Conservation (phyloP, 352 stramenopile genomes). For the Phytophthora uliginosa region DNA sequence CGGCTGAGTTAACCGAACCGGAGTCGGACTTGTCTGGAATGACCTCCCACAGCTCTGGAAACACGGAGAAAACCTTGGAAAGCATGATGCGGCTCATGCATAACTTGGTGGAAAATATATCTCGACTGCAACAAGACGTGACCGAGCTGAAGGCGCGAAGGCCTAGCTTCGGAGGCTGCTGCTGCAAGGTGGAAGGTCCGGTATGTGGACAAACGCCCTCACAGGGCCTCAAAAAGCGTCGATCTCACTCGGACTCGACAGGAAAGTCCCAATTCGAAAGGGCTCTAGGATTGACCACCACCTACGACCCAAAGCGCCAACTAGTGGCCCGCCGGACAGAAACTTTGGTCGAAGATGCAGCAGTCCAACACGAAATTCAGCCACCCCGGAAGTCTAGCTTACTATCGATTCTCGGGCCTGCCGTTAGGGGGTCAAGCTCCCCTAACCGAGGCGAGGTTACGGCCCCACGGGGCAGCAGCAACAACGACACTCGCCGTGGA, state of each 20-base stretch:
- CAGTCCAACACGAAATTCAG: not conserved
- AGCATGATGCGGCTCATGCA: constrained; percentile 10
- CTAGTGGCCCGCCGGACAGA: not conserved
- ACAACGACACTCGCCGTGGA: not conserved
- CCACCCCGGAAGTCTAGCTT: not conserved
- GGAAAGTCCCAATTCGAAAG: not conserved
- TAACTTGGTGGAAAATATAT: constrained; percentile 3
- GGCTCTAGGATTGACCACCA: not conserved
- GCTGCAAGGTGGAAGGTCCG: not conserved
- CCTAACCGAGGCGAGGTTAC: not conserved
- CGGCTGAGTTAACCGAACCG: not conserved
- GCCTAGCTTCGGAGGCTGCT: not conserved
- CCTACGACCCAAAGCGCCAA: not conserved
- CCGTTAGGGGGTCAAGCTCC: not conserved
- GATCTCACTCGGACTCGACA: not conserved
- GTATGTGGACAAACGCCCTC: not conserved
- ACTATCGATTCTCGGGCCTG: not conserved
- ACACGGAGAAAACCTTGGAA: not conserved
- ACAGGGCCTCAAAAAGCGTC: not conserved
- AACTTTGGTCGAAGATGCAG: not conserved
- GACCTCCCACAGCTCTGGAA: not conserved
- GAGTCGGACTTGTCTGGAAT: not conserved
- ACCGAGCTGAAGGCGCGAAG: constrained; percentile 2
- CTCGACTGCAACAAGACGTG: constrained; percentile 11
- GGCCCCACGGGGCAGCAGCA: not conserved